A percentile compares a stretch with the other conserved stretches of the same genome.
Conservation (phyloP, 352 stramenopile genomes). For the Globisporangium solare region DNA sequence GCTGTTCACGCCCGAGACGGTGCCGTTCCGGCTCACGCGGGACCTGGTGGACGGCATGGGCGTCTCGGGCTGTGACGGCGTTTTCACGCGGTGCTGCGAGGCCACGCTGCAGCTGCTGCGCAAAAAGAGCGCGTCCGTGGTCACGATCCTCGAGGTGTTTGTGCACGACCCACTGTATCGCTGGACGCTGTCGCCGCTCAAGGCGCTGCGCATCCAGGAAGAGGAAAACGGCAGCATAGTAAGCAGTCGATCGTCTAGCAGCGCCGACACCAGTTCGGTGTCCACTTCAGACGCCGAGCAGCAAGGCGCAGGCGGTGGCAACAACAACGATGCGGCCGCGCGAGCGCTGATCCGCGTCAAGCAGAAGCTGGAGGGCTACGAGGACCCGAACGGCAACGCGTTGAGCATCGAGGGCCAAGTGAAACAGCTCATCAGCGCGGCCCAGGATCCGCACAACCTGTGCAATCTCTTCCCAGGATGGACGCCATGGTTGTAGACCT, state of each 20-base stretch:
- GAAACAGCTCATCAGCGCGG: constrained; percentile 96
- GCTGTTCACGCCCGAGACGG: constrained; percentile 94
- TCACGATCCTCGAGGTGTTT: constrained; percentile 99
- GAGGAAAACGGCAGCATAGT: constrained; percentile 28
- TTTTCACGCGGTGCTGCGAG: constrained; percentile 94
- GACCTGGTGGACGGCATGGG: constrained; percentile 99
- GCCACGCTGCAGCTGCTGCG: constrained; percentile 89
- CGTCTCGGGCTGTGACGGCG: constrained; percentile 92
- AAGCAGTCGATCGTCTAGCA: constrained; percentile 13
- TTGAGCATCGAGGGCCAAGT: constrained; percentile 98
- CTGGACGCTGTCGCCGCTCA: constrained; percentile 93
- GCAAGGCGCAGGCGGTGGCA: background rate
- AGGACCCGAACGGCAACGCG: constrained; percentile 94
- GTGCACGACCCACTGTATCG: constrained; percentile 99
- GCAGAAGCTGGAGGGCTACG: constrained; percentile 98
- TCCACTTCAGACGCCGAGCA: constrained; percentile 12
- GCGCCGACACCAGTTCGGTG: constrained; percentile 15
- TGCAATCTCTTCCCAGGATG: constrained; percentile 95
- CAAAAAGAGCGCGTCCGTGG: constrained; percentile 90
- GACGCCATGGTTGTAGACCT: constrained; percentile 91
- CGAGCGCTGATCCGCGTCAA: constrained; percentile 94
- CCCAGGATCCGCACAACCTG: constrained; percentile 94
- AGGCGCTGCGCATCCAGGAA: constrained; percentile 81
- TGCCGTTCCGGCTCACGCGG: constrained; percentile 98
- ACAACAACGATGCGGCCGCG: constrained; percentile 85